These are phyloP conservation scores for Decorospora gaudefroyi DNA, from an alignment of 2,329 filamentous ascomycete species.

Conservation along the genomic window DNA sequence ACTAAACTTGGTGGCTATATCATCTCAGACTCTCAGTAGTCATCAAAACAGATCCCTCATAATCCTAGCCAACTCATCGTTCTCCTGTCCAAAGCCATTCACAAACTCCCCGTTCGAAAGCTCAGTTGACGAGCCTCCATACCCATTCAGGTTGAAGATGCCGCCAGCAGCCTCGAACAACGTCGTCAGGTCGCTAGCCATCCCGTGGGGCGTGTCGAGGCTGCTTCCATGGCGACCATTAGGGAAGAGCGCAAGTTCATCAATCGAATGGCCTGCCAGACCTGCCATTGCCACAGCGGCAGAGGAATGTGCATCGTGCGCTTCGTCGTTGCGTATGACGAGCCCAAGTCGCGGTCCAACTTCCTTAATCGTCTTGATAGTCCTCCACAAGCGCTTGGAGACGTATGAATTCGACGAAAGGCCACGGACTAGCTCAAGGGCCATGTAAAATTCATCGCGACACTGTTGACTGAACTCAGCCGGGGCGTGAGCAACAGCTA, in stretches of 20 bases:
- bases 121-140: conserved; percentile 39
- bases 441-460: conserved; percentile 78
- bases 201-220: conserved; percentile 60
- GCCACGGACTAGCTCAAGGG: conserved; percentile 73
- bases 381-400: conserved; percentile 73
- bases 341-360: conserved; percentile 72
- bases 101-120: conserved; percentile 49
- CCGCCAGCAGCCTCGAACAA: conserved; percentile 67
- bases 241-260: conserved; percentile 58
- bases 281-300: conserved; percentile 69
- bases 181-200: conserved; percentile 66
- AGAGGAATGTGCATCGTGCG: conserved; percentile 62
- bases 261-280: conserved; percentile 64
- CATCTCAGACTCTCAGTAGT: background rate
- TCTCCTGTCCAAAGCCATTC: conserved; percentile 59
- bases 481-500: conserved; percentile 75
- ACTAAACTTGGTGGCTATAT: background rate
- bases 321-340: conserved; percentile 50
- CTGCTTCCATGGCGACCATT: conserved; percentile 42
- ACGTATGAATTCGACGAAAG: conserved; percentile 73
- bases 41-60: conserved; percentile 62
- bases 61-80: conserved; percentile 64
- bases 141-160: conserved; percentile 37
- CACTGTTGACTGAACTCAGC: conserved; percentile 70
- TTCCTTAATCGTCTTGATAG: conserved; percentile 70